Evolutionary conservation across 2,329 filamentous ascomycete genomes (phyloP).

Genomic region (Talaromyces sp.): DNA sequence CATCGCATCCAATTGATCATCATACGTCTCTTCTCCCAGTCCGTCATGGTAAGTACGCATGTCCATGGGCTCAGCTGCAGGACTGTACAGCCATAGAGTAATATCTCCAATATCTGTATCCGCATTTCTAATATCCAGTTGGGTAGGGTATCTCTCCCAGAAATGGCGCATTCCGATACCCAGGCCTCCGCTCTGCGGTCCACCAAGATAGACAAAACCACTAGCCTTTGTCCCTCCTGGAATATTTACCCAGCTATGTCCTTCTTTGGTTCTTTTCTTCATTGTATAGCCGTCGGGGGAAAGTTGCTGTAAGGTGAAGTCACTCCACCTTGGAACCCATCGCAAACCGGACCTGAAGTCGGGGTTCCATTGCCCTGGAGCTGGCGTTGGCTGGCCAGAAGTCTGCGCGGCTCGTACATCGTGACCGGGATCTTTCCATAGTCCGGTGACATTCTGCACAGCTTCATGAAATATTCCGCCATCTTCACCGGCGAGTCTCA

Average conservation of each 20-base stretch:
- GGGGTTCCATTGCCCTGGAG: slow-evolving; percentile 47
- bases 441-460: slow-evolving; percentile 58
- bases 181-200: slow-evolving; percentile 56
- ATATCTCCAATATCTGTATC: slow-evolving; percentile 50
- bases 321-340: slow-evolving; percentile 59
- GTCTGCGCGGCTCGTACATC: slow-evolving; percentile 51
- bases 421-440: slow-evolving; percentile 54
- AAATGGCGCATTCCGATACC: slow-evolving; percentile 59
- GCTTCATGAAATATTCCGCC: slow-evolving; percentile 55
- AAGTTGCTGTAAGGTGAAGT: slow-evolving; percentile 56
- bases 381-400: slow-evolving; percentile 46
- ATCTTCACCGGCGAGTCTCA: slow-evolving; percentile 55
- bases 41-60: slow-evolving; percentile 58
- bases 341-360: slow-evolving; percentile 47
- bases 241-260: slow-evolving; percentile 58
- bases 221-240: slow-evolving; percentile 55
- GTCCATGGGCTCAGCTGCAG: slow-evolving; percentile 55
- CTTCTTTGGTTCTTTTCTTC: slow-evolving; percentile 58
- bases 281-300: slow-evolving; percentile 60
- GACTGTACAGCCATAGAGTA: slow-evolving; percentile 61
- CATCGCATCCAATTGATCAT: slow-evolving; percentile 57
- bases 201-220: slow-evolving; percentile 59
- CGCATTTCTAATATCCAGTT: slow-evolving; percentile 55
- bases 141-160: slow-evolving; percentile 62
- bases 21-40: slow-evolving; percentile 54